Evolutionary conservation across 805 yeast genomes (phyloP), one percentile per base, ranked within the genome.

Genomic region (Saturnispora dispora): DNA sequence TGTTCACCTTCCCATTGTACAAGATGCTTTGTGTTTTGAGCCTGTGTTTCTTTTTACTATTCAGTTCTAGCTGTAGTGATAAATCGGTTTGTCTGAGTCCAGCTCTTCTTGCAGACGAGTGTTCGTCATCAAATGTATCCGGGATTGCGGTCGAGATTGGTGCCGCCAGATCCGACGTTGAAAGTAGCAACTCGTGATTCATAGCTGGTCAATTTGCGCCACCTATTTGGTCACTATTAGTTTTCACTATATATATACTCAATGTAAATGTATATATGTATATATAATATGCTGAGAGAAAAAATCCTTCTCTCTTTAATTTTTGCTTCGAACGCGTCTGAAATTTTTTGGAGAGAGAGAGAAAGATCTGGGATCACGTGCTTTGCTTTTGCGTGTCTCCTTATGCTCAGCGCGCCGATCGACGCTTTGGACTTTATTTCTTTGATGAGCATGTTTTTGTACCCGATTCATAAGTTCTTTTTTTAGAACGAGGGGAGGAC

Each of bases 61-160:
- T 58, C 13, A 48, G 55, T 33, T 60, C 58, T 11, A 65, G 50
- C 40, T 60, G 67, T 7, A 61, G 52, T 5, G 62, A 52, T 17
- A 64, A 48, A 47, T 59, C 58, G 1, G 70, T 64, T 41, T 63
- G 63, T 39, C 70, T 58, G 5, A 67, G 53, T 0, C 71, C 71
- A 1, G 64, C 66, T 32, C 62, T 56, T 25, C 61, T 58, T 9
- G 60, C 55, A 2, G 65, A 52, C 2, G 68, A 59, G 4, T 51
- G 48, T 25, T 60, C 57, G 50, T 66, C 69, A 46, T 63, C 69
- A 52, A 63, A 64, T 3, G 52, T 50, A 11, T 42, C 20, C 6
- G 52, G 10, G 5, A 20, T 44, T 0, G 59, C 56, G 8, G 40
- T 41, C 15, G 40, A 18, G 17, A 40, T 22, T 10, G 28, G 47